Percentiles rank a stretch among this genome's conserved stretches.
Evolutionary conservation across 164 flowering plant species (phyloP).

Genomic region (Stephania yunnanensis): DNA sequence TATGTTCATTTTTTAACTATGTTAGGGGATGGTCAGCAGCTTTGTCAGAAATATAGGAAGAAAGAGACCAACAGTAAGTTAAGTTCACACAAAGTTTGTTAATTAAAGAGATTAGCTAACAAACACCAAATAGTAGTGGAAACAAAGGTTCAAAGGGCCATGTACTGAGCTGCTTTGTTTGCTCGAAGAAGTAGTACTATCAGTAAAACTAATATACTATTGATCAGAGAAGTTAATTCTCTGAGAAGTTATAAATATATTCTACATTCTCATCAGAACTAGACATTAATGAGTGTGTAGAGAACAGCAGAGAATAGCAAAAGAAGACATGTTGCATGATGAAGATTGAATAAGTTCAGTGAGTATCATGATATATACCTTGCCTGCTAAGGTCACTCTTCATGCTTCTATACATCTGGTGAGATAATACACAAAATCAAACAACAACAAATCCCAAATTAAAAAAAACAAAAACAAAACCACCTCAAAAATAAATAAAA

Average conservation of each 20-base stretch:
- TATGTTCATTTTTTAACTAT: not conserved
- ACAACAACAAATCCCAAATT: slow-evolving; percentile 3
- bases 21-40: not conserved
- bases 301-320: not conserved
- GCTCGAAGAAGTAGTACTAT: slow-evolving; percentile 19
- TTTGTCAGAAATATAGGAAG: slow-evolving; percentile 24
- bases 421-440: not conserved
- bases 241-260: not conserved
- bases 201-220: slow-evolving; percentile 4
- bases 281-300: not conserved
- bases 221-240: slow-evolving; percentile 5
- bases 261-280: not conserved
- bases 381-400: slow-evolving; percentile 39
- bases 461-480: slow-evolving; percentile 1
- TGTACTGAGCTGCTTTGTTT: not conserved
- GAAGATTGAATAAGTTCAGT: not conserved
- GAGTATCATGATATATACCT: slow-evolving; percentile 27
- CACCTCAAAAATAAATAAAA: not conserved
- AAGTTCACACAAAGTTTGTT: slow-evolving; percentile 11
- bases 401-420: slow-evolving; percentile 83
- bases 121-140: slow-evolving; percentile 4
- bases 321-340: not conserved
- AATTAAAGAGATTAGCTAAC: slow-evolving; percentile 8
- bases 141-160: slow-evolving; percentile 1
- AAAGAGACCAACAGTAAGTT: not conserved